Conservation (phyloP, 768 basidiomycete species). For the Suillus fuscotomentosus region DNA sequence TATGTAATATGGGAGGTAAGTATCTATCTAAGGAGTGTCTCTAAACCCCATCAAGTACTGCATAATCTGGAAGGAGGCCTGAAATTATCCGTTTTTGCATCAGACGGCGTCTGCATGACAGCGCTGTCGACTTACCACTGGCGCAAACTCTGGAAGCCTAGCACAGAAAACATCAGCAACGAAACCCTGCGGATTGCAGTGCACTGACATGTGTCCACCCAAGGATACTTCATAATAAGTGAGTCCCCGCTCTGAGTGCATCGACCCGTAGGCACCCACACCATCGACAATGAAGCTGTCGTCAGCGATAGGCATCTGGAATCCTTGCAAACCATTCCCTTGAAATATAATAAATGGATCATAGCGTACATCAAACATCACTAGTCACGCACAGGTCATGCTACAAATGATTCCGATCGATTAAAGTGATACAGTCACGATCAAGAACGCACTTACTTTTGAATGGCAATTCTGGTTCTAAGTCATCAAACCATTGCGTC, state of each 20-base stretch:
- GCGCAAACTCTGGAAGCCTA: not conserved
- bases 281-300: not conserved
- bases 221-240: not conserved
- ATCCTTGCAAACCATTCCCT: not conserved
- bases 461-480: not conserved
- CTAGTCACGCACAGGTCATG: not conserved
- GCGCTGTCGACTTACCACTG: not conserved
- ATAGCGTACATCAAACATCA: not conserved
- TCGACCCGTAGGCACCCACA: not conserved
- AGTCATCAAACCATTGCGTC: not conserved
- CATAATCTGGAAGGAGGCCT: not conserved
- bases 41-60: not conserved
- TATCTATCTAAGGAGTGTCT: not conserved
- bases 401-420: not conserved
- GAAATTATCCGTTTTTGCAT: not conserved
- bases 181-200: not conserved
- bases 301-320: not conserved
- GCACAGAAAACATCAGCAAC: not conserved
- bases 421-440: not conserved
- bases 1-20: not conserved
- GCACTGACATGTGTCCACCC: not conserved
- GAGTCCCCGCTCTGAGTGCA: not conserved
- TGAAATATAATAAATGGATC: not conserved
- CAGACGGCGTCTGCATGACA: not conserved
- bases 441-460: not conserved